Conservation (phyloP, 805 yeast genomes). For the Saturnispora quitensis region DNA sequence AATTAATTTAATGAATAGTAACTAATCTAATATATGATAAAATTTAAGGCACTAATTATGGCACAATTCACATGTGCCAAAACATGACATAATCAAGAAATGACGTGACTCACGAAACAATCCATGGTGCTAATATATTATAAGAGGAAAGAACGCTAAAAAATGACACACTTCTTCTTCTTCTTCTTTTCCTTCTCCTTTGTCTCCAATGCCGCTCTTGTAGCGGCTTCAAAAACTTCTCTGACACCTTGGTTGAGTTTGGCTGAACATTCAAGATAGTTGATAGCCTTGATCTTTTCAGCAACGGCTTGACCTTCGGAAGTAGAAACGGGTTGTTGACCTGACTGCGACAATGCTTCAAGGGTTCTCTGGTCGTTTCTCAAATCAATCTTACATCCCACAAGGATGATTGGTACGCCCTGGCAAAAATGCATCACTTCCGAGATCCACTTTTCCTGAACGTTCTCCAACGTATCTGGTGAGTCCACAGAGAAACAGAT, state of each 20-base stretch:
- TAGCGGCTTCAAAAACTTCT: slow-evolving; percentile 88
- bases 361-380: slow-evolving; percentile 74
- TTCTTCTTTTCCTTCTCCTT: slow-evolving; percentile 48
- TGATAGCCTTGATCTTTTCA: slow-evolving; percentile 78
- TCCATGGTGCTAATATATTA: neutral
- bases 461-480: slow-evolving; percentile 88
- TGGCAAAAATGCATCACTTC: slow-evolving; percentile 92
- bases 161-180: slow-evolving; percentile 64
- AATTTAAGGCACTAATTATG: neutral
- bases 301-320: slow-evolving; percentile 84
- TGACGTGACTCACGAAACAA: neutral
- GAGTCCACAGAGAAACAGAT: slow-evolving; percentile 87
- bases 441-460: slow-evolving; percentile 92
- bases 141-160: slow-evolving; percentile 33
- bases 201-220: slow-evolving; percentile 77
- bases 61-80: neutral
- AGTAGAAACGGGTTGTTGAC: slow-evolving; percentile 71
- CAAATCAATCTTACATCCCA: slow-evolving; percentile 86
- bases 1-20: neutral
- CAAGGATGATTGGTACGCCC: slow-evolving; percentile 85
- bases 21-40: neutral
- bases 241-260: slow-evolving; percentile 85
- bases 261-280: slow-evolving; percentile 88
- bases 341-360: slow-evolving; percentile 63
- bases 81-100: no score